A percentile compares a stretch with the other conserved stretches of the same genome.
These are phyloP conservation scores for Baudoinia panamericana DNA, from an alignment of 495 filamentous ascomycete genomes.

Conservation along the genomic window DNA sequence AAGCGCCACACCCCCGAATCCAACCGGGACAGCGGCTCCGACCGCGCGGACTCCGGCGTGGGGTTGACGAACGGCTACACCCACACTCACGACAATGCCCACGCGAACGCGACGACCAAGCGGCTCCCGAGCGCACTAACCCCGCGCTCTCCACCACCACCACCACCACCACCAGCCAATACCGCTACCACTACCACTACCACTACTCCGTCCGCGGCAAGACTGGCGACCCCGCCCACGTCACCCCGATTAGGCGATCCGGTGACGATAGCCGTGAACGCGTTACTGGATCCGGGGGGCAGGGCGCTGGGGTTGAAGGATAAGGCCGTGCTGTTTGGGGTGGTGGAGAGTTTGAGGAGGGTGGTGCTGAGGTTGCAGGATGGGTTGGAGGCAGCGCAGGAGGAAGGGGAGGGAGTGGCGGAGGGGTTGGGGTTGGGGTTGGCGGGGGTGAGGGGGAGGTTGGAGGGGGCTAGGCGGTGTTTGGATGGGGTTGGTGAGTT, in stretches of 20 bases:
- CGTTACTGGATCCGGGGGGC: constrained; percentile 27
- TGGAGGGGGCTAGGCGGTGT: constrained; percentile 59
- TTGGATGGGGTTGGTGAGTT: too few relatives aligned
- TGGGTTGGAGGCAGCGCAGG: constrained; percentile 41
- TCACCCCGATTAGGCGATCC: constrained; percentile 12
- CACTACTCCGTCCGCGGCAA: too few relatives aligned
- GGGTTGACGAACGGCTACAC: constrained; percentile 5
- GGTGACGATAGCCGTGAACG: constrained; percentile 26
- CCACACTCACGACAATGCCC: too few relatives aligned
- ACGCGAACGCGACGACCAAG: too few relatives aligned
- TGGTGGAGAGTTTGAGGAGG: constrained; percentile 61
- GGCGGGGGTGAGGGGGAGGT: constrained; percentile 49
- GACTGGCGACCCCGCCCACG: too few relatives aligned
- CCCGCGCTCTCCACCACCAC: too few relatives aligned
- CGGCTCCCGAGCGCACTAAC: too few relatives aligned
- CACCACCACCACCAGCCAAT: too few relatives aligned
- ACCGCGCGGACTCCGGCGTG: constrained; percentile 21
- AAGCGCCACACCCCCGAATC: background rate
- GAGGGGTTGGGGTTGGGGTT: constrained; percentile 49
- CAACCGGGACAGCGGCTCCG: constrained; percentile 8
- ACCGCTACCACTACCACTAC: too few relatives aligned
- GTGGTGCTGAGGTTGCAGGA: constrained; percentile 56
- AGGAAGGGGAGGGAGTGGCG: constrained; percentile 43
- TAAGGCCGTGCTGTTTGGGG: constrained; percentile 58
- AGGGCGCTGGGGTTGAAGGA: constrained; percentile 47